Evolutionary conservation across 495 filamentous ascomycete species (phyloP).

Genomic region (Daldinia decipiens): DNA sequence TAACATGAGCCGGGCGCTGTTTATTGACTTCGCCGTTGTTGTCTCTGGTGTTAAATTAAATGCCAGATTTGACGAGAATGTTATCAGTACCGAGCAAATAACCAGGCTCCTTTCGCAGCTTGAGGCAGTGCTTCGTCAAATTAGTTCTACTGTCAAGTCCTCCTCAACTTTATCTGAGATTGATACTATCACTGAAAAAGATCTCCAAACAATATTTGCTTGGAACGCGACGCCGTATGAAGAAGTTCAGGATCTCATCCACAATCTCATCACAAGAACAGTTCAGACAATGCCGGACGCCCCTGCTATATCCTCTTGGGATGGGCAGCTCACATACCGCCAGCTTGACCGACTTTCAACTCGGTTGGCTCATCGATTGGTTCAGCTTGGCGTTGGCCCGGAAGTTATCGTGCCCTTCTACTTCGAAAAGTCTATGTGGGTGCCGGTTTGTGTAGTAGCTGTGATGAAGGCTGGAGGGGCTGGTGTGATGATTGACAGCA

Average conservation of each 20-base stretch:
- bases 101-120: neutral
- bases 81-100: neutral
- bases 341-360: conserved; percentile 4
- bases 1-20: neutral
- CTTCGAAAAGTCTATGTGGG: conserved; percentile 9
- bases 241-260: neutral
- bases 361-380: neutral
- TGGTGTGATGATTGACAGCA: neutral
- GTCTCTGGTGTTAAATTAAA: neutral
- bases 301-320: neutral
- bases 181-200: neutral
- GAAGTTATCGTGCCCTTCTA: conserved; percentile 2
- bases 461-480: conserved; percentile 7
- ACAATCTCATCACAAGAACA: neutral
- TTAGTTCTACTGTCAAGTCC: neutral
- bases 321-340: conserved; percentile 1
- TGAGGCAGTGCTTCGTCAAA: conserved; percentile 2
- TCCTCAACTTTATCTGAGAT: neutral
- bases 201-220: neutral
- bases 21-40: neutral
- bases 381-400: neutral
- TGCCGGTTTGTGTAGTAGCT: neutral
- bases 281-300: neutral
- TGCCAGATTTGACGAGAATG: neutral
- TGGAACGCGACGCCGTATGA: neutral